Base-by-base conservation (phyloP, 805 yeast genomes). In the Metschnikowia baotianmanensis region DNA sequence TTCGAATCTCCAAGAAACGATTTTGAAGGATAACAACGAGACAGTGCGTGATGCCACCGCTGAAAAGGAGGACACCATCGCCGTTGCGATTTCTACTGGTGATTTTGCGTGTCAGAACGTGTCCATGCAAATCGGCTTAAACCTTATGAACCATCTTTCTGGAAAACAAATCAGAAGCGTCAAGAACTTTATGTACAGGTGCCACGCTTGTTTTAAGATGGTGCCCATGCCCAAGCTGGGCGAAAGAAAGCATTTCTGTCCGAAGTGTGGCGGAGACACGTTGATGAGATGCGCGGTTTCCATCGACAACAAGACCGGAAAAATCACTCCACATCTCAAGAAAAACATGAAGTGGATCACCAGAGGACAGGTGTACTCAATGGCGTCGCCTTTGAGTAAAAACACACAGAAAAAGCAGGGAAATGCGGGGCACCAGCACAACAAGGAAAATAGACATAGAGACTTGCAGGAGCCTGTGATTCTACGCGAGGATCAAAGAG, bases 41-140 rank as follows among this genome's bases (percentile, higher is more conserved):
- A 74, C 76, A 43, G 70, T 78, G 8, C 60, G 59, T 37, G 74
- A 66, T 31, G 38, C 64, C 16, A 15, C 11, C 2, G 18, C 18
- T 18, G 54, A 65, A 11, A 37, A 39, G 10, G 42, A 40, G n/a
- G 64, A 66, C 13, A 55, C 58, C 13, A 74, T 83, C 43, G 77
- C 81, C 48, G 93, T 83, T 15, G 99, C 97, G 2, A 65, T 93
- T 36, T 83, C 96, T 0, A 85, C 97, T 0, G 96, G 96, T 20
- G 99, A 93, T 77, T 93, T 91, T 67, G 98, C 99, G 2, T 87
- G 91, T 56, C 99, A 93, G 63, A 93, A 93, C 63, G 96, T 90
- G 12, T 78, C 96, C 1, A 72, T 93, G 67, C 98, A 91, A 62
- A 74, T 93, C 53, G 96, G 96, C 5, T 63, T 93, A 43, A 84